Base-by-base conservation (phyloP, 306 rosid genomes). In the Neltuma alba region DNA sequence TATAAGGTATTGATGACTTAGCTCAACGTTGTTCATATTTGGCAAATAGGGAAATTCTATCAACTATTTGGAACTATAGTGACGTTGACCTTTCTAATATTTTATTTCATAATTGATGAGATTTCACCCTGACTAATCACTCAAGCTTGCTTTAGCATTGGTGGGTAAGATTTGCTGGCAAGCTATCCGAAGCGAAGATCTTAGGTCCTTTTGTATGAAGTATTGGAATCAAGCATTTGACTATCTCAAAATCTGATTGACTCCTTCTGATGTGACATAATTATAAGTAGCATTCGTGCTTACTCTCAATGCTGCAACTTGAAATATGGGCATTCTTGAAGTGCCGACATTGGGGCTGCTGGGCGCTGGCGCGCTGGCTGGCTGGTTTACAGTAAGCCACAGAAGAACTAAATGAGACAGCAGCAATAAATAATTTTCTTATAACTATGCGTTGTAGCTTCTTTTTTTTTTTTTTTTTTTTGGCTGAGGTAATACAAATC, bases 321-420 rank as follows among this genome's bases (percentile, higher is more conserved):
- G 50, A 25, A 41, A 50, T 44, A 62, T 31, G 69, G 55, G 37
- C 57, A 15, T 45, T 64, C 50, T 70, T 76, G 61, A 20, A 31
- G 28, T 47, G 23, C 68, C 70, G 28, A 4, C 33, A 38, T 5
- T 38, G 30, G 21, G 60, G 60, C 60, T n/a, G 30, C 60, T 9
- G 12, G n/a, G n/a, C n/a, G n/a, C n/a, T n/a, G n/a, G n/a, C n/a
- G n/a, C n/a, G 60, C 30, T 54, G 60, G 10, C 1, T 50, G 25
- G 7, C 7, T n/a, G 62, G 5, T 58, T 25, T 27, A 12, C 16
- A 25, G 9, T 36, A 4, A 25, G 33, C 64, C 3, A 13, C 64
- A 58, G 64, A 25, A 11, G 28, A n/a, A 27, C 18, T 27, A 27
- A 57, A 4, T 58, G 64, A n/a, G 34, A 58, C 27, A 58, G 64